Base-by-base conservation (phyloP, 306 rosid species). In the Ochetophila trinervis region DNA sequence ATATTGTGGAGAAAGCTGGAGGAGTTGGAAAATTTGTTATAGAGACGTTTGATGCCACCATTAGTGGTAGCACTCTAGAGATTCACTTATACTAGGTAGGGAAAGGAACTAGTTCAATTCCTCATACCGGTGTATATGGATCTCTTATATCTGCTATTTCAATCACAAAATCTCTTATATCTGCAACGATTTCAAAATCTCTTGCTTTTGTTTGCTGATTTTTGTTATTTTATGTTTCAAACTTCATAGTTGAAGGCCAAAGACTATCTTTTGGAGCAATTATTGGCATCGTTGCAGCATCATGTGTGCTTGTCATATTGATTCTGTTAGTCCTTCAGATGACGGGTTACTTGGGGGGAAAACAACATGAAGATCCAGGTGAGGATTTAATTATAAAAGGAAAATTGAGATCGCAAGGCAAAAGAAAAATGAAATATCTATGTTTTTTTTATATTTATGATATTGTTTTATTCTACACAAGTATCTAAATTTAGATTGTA, bases 81-180 rank as follows among this genome's bases (percentile, higher is more conserved):
- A 75, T 87, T 30, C 89, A 74, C 30, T 84, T 87, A 30, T 67
- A 84, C 50, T 87, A 85, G 87, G 87, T 87, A 53, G 87, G 86
- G 54, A 84, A 84, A 62, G 93, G 93, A 49, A 87, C 89, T 35
- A 70, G 68, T 35, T 65, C 63, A 57, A 23, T 63, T 57, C 93
- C 93, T 32, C 10, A 1, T 30, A 13, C 53, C 40, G 86, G 86
- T 57, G 75, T 57, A 35, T 84, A 82, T 79, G 93, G 93, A 73
- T 83, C 89, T 56, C 82, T 84, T 17, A 68, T 87, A 73, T 84
- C 86, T 49, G 89, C 84, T 64, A 61, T 87, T 65, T 79, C 87
- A 8, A 60, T 84, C 58, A 71, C 72, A 74, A 79, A 89, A 53
- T 40, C 14, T 6, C 12, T 40, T 40, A n/a, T n/a, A n/a, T n/a